Evolutionary conservation across 2,329 filamentous ascomycete species (phyloP).

Genomic region (Bipolaris bicolor): DNA sequence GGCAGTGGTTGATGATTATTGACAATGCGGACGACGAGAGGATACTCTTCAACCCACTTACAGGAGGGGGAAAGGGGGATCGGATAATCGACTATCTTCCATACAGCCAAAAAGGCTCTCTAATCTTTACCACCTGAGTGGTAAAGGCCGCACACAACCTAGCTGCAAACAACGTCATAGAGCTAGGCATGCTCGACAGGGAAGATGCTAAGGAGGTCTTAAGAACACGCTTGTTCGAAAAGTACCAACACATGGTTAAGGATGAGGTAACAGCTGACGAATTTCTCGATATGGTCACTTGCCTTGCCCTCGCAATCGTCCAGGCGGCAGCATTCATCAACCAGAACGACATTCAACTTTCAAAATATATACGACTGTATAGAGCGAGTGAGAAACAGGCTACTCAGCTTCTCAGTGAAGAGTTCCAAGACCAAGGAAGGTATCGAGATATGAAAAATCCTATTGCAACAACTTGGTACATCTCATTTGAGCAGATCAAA

Average conservation of each 20-base stretch:
- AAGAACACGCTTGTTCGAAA: background rate
- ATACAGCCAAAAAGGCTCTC: background rate
- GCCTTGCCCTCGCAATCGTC: background rate
- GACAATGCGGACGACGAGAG: background rate
- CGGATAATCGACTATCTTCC: background rate
- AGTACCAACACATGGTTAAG: background rate
- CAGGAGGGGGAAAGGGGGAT: background rate
- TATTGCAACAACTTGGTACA: background rate
- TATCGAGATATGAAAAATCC: background rate
- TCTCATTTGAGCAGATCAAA: background rate
- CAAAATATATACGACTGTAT: background rate
- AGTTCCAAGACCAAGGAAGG: background rate
- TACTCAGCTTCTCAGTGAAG: background rate
- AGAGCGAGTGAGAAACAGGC: background rate
- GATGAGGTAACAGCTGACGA: background rate
- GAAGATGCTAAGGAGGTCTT: background rate
- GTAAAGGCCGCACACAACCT: background rate
- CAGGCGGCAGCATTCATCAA: background rate
- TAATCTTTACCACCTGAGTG: background rate
- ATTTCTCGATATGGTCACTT: background rate
- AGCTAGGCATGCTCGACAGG: background rate
- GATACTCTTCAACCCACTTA: background rate
- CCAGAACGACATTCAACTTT: background rate
- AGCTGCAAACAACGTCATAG: background rate
- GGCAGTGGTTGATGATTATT: background rate